Base-by-base conservation (phyloP, 2,329 filamentous ascomycete genomes). In the Ophiostoma tasmaniense region DNA sequence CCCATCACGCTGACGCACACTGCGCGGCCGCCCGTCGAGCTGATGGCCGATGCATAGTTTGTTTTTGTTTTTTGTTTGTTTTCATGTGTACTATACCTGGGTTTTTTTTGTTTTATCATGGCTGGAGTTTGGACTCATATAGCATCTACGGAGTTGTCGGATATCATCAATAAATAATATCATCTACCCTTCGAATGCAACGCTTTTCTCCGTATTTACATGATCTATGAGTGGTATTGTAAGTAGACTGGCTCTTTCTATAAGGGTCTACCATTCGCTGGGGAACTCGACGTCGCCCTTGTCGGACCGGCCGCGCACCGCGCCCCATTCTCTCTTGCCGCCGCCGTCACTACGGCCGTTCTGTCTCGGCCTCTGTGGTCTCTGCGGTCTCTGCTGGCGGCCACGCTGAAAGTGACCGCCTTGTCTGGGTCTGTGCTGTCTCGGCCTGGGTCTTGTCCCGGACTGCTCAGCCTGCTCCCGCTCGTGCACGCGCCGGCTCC, bases 11-110 rank as follows among this genome's bases (percentile, higher is more conserved):
- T 83, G 78, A 83, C 85, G 30, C 85, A 89, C 73, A 90, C 88
- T 2, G 73, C 84, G 1, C 81, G 87, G 66, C 88, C 88, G 28
- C 88, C 88, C 0, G 81, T 90, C 8, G 88, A 90, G 80, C 79
- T 90, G 72, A 89, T 90, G 84, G 76, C 81, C 66, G 75, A 81
- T 71, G 78, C 77, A 69, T 77, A 68, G 2, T 30, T 11, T 66
- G 22, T 61, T 22, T 20, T 2, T 37, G 45, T 8, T 30, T 30
- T 52, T 8, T 42, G 20, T 33, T 69, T 22, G 4, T n/a, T 7
- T 69, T 10, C 20, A 64, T 22, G 28, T 67, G 59, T 69, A 35
- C 52, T 37, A 65, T 65, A 65, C 64, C 64, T 65, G 64, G 64
- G 64, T 65, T 65, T 39, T 14, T 11, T 37, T 33, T 11, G 2